Conservation (phyloP, 106 monocot genomes). For the Xerophyta viscosa region DNA sequence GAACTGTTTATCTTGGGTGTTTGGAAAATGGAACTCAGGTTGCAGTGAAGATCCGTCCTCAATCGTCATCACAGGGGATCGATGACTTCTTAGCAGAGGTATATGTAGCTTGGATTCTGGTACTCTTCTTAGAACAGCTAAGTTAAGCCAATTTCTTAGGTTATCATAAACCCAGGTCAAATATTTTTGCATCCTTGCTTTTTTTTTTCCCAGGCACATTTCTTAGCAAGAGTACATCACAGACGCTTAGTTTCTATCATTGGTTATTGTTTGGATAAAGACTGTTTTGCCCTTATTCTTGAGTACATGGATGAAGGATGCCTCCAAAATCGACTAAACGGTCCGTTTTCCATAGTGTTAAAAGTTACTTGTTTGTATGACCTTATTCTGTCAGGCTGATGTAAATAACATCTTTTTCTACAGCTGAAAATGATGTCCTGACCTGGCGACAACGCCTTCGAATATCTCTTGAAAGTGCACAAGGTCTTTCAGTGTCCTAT, state of each 20-base stretch:
- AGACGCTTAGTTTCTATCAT: constrained; percentile 10
- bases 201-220: no score
- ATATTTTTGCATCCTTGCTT: no score
- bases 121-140: no score
- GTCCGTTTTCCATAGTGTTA: neutral
- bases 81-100: no score
- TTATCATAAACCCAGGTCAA: no score
- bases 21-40: constrained; percentile 24
- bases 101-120: no score
- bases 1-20: constrained; percentile 35
- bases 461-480: neutral
- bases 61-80: constrained; percentile 14
- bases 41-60: constrained; percentile 33
- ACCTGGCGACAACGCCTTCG: neutral
- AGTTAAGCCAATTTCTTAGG: no score
- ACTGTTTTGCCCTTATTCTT: constrained; percentile 2
- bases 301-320: constrained; percentile 12
- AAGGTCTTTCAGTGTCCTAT: no score
- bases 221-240: constrained; percentile 15
- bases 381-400: no score
- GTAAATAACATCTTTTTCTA: no score
- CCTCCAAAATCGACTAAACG: neutral
- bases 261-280: constrained; percentile 12
- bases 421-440: no score
- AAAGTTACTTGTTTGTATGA: no score